These are phyloP conservation scores for Epichloe elymi DNA, from an alignment of 2,329 filamentous ascomycete species.

Conservation along the genomic window DNA sequence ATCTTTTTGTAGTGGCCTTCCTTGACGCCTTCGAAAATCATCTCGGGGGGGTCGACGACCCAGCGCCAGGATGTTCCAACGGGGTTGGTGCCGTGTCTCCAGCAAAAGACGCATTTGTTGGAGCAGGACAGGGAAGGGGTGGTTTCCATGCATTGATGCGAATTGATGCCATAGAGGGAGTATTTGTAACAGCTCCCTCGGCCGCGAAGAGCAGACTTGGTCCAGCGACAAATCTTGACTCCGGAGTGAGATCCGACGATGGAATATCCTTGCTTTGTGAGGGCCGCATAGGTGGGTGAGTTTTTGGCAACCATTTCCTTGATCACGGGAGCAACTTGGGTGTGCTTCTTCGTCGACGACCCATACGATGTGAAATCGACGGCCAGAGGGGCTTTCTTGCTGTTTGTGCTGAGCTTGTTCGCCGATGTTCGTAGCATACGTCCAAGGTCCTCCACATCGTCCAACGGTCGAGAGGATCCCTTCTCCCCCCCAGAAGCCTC, in stretches of 20 bases:
- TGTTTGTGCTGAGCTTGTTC: constrained; percentile 16
- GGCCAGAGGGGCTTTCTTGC: constrained; percentile 42
- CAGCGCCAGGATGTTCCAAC: constrained; percentile 95
- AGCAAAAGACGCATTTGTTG: constrained; percentile 98
- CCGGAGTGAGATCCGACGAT: constrained; percentile 93
- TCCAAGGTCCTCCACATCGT: constrained; percentile 78
- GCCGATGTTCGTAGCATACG: constrained; percentile 42
- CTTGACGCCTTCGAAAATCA: constrained; percentile 85
- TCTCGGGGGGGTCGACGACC: constrained; percentile 80
- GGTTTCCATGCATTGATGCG: constrained; percentile 96
- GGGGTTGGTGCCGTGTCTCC: constrained; percentile 94
- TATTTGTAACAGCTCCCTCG: constrained; percentile 96
- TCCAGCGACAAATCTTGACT: constrained; percentile 97
- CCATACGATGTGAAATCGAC: constrained; percentile 76
- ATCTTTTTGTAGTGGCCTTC: constrained; percentile 93
- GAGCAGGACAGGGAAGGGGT: constrained; percentile 86
- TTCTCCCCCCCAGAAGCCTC: constrained; percentile 24
- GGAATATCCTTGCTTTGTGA: constrained; percentile 93
- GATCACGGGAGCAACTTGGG: constrained; percentile 28
- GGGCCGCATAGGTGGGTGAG: constrained; percentile 74
- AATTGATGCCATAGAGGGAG: constrained; percentile 93
- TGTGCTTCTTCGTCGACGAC: constrained; percentile 32
- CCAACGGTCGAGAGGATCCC: constrained; percentile 33
- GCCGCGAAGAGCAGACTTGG: constrained; percentile 87
- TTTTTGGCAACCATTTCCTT: constrained; percentile 93